A percentile compares a stretch with the other conserved stretches of the same genome.
Evolutionary conservation across 176 grass and related monocot genomes (phyloP).

Genomic region (Oryza glaberrima): DNA sequence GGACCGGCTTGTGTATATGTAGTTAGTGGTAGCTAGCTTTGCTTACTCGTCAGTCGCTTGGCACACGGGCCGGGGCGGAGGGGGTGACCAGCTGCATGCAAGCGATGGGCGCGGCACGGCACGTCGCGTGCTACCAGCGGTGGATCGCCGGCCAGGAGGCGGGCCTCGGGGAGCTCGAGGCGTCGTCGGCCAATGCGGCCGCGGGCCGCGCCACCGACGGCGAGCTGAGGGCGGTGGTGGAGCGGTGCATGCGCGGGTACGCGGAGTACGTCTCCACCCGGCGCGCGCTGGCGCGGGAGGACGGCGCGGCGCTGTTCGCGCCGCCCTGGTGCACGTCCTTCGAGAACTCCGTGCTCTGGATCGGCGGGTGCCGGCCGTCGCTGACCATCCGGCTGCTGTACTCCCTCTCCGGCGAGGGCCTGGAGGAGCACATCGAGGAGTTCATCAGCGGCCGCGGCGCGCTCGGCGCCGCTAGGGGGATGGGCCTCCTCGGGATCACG

Average conservation of each 20-base stretch:
- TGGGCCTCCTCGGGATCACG: conserved; percentile 48
- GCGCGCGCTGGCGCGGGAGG: conserved; percentile 37
- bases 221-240: conserved; percentile 43
- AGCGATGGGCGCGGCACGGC: conserved; percentile 23
- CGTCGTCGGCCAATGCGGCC: conserved; percentile 22
- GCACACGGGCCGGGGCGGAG: not conserved
- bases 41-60: not conserved
- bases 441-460: conserved; percentile 16
- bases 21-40: not conserved
- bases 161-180: conserved; percentile 44
- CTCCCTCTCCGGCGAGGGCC: conserved; percentile 54
- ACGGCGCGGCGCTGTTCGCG: conserved; percentile 53
- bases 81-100: not conserved
- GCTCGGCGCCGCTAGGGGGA: not conserved
- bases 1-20: not conserved
- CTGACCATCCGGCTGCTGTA: conserved; percentile 71
- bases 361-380: conserved; percentile 77
- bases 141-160: conserved; percentile 59
- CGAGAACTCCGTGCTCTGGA: conserved; percentile 73
- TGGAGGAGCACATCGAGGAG: conserved; percentile 62
- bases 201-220: conserved; percentile 45
- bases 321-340: conserved; percentile 83
- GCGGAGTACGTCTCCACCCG: conserved; percentile 53
- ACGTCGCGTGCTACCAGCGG: conserved; percentile 46
- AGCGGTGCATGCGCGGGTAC: conserved; percentile 64